phyloP scores from a whole-genome alignment of 2,329 filamentous ascomycete genomes.

The Cordyceps cicadae region DNA sequence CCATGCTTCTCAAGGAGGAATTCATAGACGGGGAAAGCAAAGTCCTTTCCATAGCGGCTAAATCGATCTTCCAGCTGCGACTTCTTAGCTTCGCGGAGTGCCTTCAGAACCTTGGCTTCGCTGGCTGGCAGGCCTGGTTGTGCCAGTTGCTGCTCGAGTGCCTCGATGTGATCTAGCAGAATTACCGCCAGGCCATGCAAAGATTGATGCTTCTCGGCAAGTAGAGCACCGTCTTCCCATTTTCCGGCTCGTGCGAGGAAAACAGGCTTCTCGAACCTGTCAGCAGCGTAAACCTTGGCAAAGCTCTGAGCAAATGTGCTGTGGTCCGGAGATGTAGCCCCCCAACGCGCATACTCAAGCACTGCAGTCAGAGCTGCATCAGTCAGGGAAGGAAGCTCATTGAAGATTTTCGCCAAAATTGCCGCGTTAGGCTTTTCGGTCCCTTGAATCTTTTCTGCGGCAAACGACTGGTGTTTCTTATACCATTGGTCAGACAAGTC shows the following conservation, averaged over 20 bases:
- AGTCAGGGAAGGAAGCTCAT: slow-evolving; percentile 42
- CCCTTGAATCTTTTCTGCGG: slow-evolving; percentile 24
- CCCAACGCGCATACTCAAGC: slow-evolving; percentile 45
- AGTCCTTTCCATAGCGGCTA: slow-evolving; percentile 54
- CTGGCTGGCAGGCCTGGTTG: slow-evolving; percentile 21
- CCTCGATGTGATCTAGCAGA: slow-evolving; percentile 44
- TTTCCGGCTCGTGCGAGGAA: slow-evolving; percentile 46
- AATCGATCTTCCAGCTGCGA: slow-evolving; percentile 47
- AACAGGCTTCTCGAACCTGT: slow-evolving; percentile 45
- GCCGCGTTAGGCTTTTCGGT: slow-evolving; percentile 28
- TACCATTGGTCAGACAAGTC: slow-evolving; percentile 51
- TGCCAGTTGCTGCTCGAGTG: slow-evolving; percentile 22
- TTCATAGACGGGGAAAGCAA: slow-evolving; percentile 72
- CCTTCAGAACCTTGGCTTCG: slow-evolving; percentile 23
- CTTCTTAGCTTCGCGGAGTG: slow-evolving; percentile 33
- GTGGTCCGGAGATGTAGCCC: slow-evolving; percentile 34
- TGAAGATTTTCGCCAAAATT: slow-evolving; percentile 37
- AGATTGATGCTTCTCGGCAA: slow-evolving; percentile 51
- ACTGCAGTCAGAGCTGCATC: slow-evolving; percentile 48
- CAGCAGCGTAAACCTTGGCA: slow-evolving; percentile 38
- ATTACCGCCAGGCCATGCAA: slow-evolving; percentile 49
- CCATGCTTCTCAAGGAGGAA: slow-evolving; percentile 62
- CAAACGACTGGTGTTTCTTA: slow-evolving; percentile 33
- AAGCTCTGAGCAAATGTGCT: slow-evolving; percentile 38
- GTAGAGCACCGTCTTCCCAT: slow-evolving; percentile 48